Evolutionary conservation across 2,329 filamentous ascomycete species (phyloP), one percentile per base, ranked within the genome.

Genomic region (Canariomyces notabilis): DNA sequence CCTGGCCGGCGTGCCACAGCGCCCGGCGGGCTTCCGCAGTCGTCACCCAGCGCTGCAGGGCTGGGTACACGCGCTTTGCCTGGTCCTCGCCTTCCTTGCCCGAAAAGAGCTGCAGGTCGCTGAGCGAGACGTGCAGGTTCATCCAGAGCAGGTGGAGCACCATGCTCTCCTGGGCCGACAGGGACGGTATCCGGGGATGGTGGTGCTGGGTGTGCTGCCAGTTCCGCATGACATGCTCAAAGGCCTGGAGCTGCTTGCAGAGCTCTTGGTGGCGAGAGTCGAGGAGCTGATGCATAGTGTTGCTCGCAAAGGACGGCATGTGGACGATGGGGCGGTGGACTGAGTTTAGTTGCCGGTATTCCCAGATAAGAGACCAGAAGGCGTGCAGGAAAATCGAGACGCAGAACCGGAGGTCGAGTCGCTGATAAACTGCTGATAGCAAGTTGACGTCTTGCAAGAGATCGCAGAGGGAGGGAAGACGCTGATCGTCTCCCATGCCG

Each of bases 81-180:
- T 85, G 79, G 26, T 83, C 80, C 50, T 82, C 76, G 19, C 80
- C 82, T 52, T 83, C 81, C 35, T 83, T 81, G 5, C 83, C 83
- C 0, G 80, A 78, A 53, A 86, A 85, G 4, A 82, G 71, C 56
- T 85, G 81, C 14, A 86, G 66, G 47, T 85, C 81, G 52, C 83
- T 76, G 2, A 85, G 66, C 0, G 79, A 79, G 35, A 82, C 73
- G 59, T 85, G 76, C 4, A 85, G 67, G 56, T 84, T 77, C 70
- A 85, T 76, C 46, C 81, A 67, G 9, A 84, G 67, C 1, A 83
- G 67, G 55, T 76, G 70, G 7, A 76, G 58, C n/a, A 77, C 59
- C 14, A 77, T 57, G 4, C 65, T 65, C 54, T 76, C 73, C 46
- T 73, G 68, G 3, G 67, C 62, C 8, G 71, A 71, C 2, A 67